Percentiles rank a stretch among this genome's conserved stretches.
Conservation (phyloP, 2,329 filamentous ascomycete species). For the Acrodontium crateriforme region DNA sequence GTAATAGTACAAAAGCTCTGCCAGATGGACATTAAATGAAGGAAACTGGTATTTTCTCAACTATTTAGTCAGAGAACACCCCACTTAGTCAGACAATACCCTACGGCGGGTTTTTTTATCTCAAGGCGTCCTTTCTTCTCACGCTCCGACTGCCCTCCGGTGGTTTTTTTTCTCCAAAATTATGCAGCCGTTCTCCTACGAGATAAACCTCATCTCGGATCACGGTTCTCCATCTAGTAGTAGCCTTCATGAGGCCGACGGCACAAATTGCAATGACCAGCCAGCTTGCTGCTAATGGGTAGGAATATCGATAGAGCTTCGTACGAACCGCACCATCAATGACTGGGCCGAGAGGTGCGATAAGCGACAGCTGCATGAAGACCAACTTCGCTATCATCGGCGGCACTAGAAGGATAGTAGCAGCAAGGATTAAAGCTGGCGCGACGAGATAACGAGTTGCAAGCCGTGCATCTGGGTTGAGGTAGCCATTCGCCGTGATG, state of each 20-base stretch:
- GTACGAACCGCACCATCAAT: slow-evolving; percentile 4
- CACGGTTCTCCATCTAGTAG: slow-evolving; percentile 62
- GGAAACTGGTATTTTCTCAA: no score
- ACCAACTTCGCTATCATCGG: slow-evolving; percentile 42
- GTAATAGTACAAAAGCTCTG: no score
- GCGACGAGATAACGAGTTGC: slow-evolving; percentile 80
- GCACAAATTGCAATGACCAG: slow-evolving; percentile 5
- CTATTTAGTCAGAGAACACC: no score
- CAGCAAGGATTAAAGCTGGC: slow-evolving; percentile 51
- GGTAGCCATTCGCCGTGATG: slow-evolving; percentile 54
- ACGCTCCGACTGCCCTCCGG: slow-evolving; percentile 19
- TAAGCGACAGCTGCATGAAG: slow-evolving; percentile 31
- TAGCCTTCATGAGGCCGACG: slow-evolving; percentile 36
- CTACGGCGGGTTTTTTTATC: no score
- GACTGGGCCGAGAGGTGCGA: slow-evolving; percentile 2
- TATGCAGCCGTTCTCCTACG: slow-evolving; percentile 87
- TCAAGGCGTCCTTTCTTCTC: slow-evolving; percentile 18
- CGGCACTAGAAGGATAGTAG: slow-evolving; percentile 50
- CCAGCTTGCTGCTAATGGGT: slow-evolving; percentile 40
- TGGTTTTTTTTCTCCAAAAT: slow-evolving; percentile 56
- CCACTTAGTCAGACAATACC: no score
- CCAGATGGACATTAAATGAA: no score
- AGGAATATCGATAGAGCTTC: slow-evolving; percentile 52
- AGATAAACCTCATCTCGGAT: slow-evolving; percentile 93
- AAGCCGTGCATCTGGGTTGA: slow-evolving; percentile 63